Percentiles rank a stretch among this genome's conserved stretches.
Evolutionary conservation across 768 basidiomycete genomes (phyloP).

Genomic region (Clathrus columnatus): DNA sequence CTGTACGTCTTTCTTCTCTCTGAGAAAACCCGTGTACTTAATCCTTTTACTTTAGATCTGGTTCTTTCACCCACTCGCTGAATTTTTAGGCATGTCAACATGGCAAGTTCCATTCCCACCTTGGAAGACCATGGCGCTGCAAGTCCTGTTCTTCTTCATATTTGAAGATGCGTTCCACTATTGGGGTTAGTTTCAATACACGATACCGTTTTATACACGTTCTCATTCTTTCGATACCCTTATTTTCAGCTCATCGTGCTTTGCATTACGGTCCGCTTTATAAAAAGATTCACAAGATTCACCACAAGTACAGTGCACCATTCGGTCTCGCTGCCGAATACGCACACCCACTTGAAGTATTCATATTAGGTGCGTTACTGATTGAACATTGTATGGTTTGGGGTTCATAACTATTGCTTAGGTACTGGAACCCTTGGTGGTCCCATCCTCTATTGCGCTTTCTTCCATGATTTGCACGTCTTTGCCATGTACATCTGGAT

Average conservation of each 20-base stretch:
- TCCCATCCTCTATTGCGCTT: slow-evolving; percentile 79
- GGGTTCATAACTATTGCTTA: neutral
- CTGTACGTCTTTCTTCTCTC: slow-evolving; percentile 38
- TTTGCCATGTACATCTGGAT: slow-evolving; percentile 93
- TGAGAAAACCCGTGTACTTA: neutral
- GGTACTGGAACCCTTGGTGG: slow-evolving; percentile 76
- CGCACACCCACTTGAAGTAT: slow-evolving; percentile 93
- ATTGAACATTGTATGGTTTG: neutral
- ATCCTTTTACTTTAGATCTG: slow-evolving; percentile 48
- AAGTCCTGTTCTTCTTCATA: slow-evolving; percentile 84
- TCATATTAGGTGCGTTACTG: slow-evolving; percentile 63
- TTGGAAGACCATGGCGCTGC: slow-evolving; percentile 57
- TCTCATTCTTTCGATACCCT: slow-evolving; percentile 9
- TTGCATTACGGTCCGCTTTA: slow-evolving; percentile 80
- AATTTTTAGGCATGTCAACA: slow-evolving; percentile 80
- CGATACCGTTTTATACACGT: too few species aligned
- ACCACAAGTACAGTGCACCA: slow-evolving; percentile 95
- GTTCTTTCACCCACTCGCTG: slow-evolving; percentile 87
- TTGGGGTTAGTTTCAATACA: slow-evolving; percentile 36
- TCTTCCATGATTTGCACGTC: slow-evolving; percentile 74
- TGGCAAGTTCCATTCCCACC: slow-evolving; percentile 89
- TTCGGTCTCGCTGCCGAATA: slow-evolving; percentile 98
- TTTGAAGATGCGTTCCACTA: slow-evolving; percentile 97
- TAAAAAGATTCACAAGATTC: slow-evolving; percentile 92
- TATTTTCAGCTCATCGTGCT: slow-evolving; percentile 68